Evolutionary conservation across 2,329 filamentous ascomycete genomes (phyloP).

Genomic region (Bipolaris cookei): DNA sequence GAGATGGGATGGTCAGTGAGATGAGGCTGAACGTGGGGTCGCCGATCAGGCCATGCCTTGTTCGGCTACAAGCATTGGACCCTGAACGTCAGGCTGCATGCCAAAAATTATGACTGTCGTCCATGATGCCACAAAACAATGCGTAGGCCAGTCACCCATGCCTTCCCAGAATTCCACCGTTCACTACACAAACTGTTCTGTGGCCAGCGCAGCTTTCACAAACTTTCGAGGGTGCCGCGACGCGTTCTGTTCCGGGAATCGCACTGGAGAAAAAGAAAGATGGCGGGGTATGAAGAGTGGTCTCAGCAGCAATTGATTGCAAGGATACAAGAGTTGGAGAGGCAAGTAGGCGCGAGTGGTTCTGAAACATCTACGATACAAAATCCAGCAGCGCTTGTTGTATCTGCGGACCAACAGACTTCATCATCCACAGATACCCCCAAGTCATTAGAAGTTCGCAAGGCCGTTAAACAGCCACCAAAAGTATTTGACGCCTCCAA

Average conservation of each 20-base stretch:
- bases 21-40: conserved; percentile 5
- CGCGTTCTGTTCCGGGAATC: conserved; percentile 28
- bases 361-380: not conserved
- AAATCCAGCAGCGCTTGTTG: conserved; percentile 8
- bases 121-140: conserved; percentile 30
- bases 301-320: conserved; percentile 44
- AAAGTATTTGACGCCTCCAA: conserved; percentile 75
- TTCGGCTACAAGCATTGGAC: conserved; percentile 24
- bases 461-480: conserved; percentile 45
- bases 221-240: conserved; percentile 40
- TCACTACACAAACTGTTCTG: conserved; percentile 40
- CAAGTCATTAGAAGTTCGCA: conserved; percentile 29
- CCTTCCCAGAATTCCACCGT: conserved; percentile 37
- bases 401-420: not conserved
- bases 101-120: conserved; percentile 37
- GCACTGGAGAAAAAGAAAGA: conserved; percentile 21
- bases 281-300: conserved; percentile 43
- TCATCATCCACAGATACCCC: not conserved
- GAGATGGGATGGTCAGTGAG: not conserved
- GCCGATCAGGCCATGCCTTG: conserved; percentile 10
- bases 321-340: conserved; percentile 43
- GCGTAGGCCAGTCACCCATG: conserved; percentile 34
- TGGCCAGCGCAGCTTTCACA: conserved; percentile 39
- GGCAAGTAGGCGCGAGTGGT: conserved; percentile 14
- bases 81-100: conserved; percentile 33